Base-by-base conservation (phyloP, 2,329 filamentous ascomycete genomes). In the Phaeosphaeria sp. region DNA sequence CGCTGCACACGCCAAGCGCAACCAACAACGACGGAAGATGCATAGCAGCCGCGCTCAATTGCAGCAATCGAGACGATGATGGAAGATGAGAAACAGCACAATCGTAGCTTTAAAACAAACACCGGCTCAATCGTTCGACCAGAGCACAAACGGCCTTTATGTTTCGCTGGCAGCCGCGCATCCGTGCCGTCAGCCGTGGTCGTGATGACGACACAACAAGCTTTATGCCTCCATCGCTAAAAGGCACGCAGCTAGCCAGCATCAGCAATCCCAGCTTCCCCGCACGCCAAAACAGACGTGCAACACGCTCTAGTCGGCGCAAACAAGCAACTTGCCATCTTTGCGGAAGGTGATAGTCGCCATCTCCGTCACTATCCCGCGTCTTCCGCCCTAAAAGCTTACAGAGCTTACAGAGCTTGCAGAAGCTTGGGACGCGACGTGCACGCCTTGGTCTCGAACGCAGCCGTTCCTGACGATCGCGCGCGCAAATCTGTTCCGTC, bases 191-290 rank as follows among this genome's bases (percentile, higher is more conserved):
- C 30, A 54, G 60, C 61, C 61, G 62, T 23, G n/a, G 77, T 55
- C 74, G 74, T 58, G 75, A 80, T 77, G 76, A 80, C 61, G 79
- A 78, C 59, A 78, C 76, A 74, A 66, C 48, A 68, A 74, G 36
- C 72, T 62, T 57, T 47, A 50, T 54, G 39, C 52, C 52, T 56
- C 54, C 52, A 57, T 57, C 39, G 51, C 56, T 62, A 55, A 39
- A 36, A 36, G 30, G 30, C 30, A 13, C 11, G 6, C 30, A 36
- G 30, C 30, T 36, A 36, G 30, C 36, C 15, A 17, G 36, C 36
- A 39, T 53, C 55, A 51, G 20, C 53, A 33, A 20, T 33, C 20
- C 33, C 39, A 46, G 52, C 52, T 55, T 61, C 59, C 58, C 61
- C 56, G 60, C 64, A 56, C 61, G 46, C 46, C 55, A 58, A 55